Evolutionary conservation across 2,329 filamentous ascomycete genomes (phyloP), one percentile per base, ranked within the genome.

Genomic region (Claviceps digitariae): DNA sequence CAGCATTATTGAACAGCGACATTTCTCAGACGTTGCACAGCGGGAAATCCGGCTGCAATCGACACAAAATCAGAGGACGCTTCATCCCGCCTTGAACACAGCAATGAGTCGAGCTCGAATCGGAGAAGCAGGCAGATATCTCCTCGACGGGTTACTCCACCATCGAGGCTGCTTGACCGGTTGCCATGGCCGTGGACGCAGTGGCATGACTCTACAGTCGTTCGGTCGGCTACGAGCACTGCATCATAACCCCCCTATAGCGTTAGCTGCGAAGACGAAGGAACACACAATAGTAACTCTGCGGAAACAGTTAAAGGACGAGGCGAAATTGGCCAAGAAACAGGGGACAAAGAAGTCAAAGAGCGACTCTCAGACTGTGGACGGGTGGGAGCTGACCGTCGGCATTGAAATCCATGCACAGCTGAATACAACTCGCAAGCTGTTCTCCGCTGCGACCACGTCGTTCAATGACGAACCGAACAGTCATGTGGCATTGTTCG

Each of bases 331-430:
- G 60, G 70, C 86, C 54, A 88, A 87, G 63, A 83, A 85, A 50
- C 75, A 82, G 54, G 78, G 68, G 13, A 71, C 71, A 54, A 74
- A 73, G 57, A 72, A 73, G 57, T 68, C 69, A 50, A 76, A 76
- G 57, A 63, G 60, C 29, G 65, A 70, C 38, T 66, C 63, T 1
- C 78, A 82, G 64, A 75, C 72, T 20, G 78, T 80, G 1, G 70
- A 75, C 6, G 83, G 83, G 36, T 98, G 93, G 93, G 88, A 96
- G 67, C 74, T 97, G 62, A 96, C 91, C 0, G 89, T 97, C 29
- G 93, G 93, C 56, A 90, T 98, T 60, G 93, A 98, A 72, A 93
- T 98, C 58, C 93, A 98, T 66, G 93, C 93, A 21, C 91, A 97
- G 69, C 76, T 98, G 63, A 95, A 97, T 68, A 93, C 90, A 0